These are phyloP conservation scores for Ceratocystis destructans DNA, from an alignment of 2,329 filamentous ascomycete genomes.

Conservation along the genomic window DNA sequence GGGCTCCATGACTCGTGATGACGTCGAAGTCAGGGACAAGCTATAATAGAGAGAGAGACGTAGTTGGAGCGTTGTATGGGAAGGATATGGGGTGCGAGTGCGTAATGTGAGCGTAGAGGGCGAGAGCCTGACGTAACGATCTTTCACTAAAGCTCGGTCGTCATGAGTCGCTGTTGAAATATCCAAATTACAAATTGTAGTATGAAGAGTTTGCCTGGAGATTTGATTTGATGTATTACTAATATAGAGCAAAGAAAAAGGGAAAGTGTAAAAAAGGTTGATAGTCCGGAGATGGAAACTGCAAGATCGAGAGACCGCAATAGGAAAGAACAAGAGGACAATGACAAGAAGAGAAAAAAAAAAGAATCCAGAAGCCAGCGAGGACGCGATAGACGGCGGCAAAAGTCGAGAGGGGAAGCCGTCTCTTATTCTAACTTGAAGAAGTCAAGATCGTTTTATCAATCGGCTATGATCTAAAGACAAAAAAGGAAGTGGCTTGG, in stretches of 20 bases:
- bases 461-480: neutral
- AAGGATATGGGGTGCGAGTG: neutral
- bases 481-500: neutral
- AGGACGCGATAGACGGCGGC: neutral
- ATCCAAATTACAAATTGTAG: neutral
- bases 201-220: neutral
- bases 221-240: constrained; percentile 1
- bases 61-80: neutral
- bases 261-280: neutral
- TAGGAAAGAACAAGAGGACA: neutral
- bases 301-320: neutral
- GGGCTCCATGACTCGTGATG: neutral
- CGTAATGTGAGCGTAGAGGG: neutral
- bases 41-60: neutral
- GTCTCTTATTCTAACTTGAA: neutral
- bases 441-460: neutral
- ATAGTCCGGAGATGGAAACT: neutral
- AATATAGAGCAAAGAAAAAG: neutral
- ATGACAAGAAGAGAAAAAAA: neutral
- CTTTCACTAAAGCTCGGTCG: neutral
- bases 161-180: neutral
- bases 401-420: neutral
- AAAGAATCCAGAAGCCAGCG: neutral
- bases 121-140: neutral
- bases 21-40: neutral